These are phyloP conservation scores for Dothideomycetidae sp. DNA, from an alignment of 2,329 filamentous ascomycete genomes.

Conservation along the genomic window DNA sequence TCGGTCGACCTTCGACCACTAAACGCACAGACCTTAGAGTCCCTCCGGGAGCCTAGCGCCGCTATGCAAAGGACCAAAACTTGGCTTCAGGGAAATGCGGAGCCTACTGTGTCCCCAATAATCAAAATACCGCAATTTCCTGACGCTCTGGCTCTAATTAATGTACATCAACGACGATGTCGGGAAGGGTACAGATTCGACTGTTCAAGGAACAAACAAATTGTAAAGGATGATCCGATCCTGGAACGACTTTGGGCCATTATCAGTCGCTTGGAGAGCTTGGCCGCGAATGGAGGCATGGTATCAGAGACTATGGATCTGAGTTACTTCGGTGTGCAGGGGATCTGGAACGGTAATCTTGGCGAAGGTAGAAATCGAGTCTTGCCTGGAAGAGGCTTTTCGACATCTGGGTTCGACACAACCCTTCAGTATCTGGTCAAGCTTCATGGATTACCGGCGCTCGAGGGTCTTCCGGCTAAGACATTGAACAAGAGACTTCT, in stretches of 20 bases:
- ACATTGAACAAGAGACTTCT: slow-evolving; percentile 59
- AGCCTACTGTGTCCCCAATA: slow-evolving; percentile 1
- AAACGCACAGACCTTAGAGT: slow-evolving; percentile 6
- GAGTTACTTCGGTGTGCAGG: slow-evolving; percentile 59
- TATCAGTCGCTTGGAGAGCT: slow-evolving; percentile 50
- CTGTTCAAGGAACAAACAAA: slow-evolving; percentile 47
- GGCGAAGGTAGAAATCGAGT: slow-evolving; percentile 27
- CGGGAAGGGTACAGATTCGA: slow-evolving; percentile 44
- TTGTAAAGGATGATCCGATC: slow-evolving; percentile 60
- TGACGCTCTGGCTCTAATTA: slow-evolving; percentile 11
- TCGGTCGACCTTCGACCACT: slow-evolving; percentile 5
- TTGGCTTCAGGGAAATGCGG: slow-evolving; percentile 5
- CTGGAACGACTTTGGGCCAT: slow-evolving; percentile 69
- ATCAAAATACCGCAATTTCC: slow-evolving; percentile 8
- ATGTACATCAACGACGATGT: slow-evolving; percentile 38
- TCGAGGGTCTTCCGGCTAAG: slow-evolving; percentile 48
- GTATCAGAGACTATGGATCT: slow-evolving; percentile 53
- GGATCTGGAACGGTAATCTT: slow-evolving; percentile 52
- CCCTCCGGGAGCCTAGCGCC: slow-evolving; percentile 3
- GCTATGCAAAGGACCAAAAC: slow-evolving; percentile 5
- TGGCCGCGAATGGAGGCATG: slow-evolving; percentile 56
- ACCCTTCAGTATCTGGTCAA: slow-evolving; percentile 50
- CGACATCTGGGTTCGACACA: slow-evolving; percentile 19
- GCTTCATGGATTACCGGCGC: slow-evolving; percentile 46
- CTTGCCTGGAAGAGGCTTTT: slow-evolving; percentile 12